Conservation (phyloP, 306 rosid species). For the Gastrolobium villosum region DNA sequence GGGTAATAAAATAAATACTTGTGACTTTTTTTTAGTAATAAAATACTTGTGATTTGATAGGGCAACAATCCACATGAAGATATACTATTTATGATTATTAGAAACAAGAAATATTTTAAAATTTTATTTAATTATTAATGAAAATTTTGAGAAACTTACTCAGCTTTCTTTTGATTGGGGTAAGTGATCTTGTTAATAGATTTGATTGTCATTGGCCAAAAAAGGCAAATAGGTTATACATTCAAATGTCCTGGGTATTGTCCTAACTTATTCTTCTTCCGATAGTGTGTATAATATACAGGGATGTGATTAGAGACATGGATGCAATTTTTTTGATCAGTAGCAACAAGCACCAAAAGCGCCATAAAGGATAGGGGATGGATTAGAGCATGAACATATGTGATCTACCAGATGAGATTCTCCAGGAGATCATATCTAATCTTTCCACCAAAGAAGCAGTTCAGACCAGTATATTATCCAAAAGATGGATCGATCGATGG, state of each 20-base stretch:
- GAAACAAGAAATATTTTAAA: no score
- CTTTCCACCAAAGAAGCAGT: not conserved
- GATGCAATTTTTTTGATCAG: not conserved
- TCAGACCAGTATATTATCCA: not conserved
- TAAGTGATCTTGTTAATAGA: not conserved
- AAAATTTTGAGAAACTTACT: not conserved
- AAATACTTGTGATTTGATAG: no score
- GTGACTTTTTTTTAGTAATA: no score
- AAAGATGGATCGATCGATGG: constrained; percentile 14
- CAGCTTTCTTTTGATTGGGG: not conserved
- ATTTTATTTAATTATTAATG: no score
- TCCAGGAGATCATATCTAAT: not conserved
- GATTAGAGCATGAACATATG: not conserved
- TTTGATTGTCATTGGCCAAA: not conserved
- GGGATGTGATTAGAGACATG: not conserved
- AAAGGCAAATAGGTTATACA: not conserved
- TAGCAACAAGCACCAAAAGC: not conserved
- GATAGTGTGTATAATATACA: no score
- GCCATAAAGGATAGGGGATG: no score
- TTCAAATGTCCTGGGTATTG: not conserved
- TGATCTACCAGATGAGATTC: constrained; percentile 7
- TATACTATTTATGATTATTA: not conserved
- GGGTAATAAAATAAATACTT: not conserved
- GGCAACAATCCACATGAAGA: no score
- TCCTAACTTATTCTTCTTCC: not conserved